phyloP scores from a whole-genome alignment of 108 stramenopile species.

The Fistulifera pelliculosa region DNA sequence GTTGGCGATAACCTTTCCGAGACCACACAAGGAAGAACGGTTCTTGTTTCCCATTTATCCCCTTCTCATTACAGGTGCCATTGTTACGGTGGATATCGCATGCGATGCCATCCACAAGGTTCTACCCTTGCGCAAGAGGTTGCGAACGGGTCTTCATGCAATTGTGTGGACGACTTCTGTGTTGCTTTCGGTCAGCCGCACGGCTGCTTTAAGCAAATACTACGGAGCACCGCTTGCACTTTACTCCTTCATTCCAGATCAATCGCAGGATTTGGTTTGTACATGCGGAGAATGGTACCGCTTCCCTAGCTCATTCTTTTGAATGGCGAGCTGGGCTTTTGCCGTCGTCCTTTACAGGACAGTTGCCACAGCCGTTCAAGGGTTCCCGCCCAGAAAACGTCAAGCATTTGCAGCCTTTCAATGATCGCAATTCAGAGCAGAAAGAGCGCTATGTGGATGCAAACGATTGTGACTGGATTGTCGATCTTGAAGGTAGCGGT shows the following conservation, averaged over 20 bases:
- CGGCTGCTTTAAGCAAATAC: conserved; percentile 52
- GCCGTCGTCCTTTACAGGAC: conserved; percentile 79
- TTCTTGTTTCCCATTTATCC: conserved; percentile 90
- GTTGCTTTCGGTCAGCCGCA: conserved; percentile 43
- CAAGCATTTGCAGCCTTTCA: conserved; percentile 38
- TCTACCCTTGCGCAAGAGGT: neutral
- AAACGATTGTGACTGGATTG: conserved; percentile 56
- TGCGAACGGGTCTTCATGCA: conserved; percentile 12
- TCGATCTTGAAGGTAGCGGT: conserved; percentile 48
- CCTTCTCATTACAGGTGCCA: conserved; percentile 70
- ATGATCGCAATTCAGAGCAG: conserved; percentile 76
- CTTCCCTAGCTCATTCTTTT: conserved; percentile 89
- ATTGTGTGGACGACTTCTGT: conserved; percentile 28
- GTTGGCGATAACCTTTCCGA: conserved; percentile 67
- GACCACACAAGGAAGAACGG: conserved; percentile 95
- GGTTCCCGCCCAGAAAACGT: conserved; percentile 36
- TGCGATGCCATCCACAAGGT: neutral
- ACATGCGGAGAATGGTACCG: conserved; percentile 96
- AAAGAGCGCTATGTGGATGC: conserved; percentile 41
- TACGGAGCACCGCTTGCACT: conserved; percentile 70
- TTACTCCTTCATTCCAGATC: conserved; percentile 32
- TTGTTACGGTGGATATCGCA: conserved; percentile 15
- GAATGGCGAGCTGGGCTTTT: conserved; percentile 71
- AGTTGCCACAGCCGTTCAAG: conserved; percentile 86
- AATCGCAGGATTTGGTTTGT: conserved; percentile 46